Conservation (phyloP, 495 filamentous ascomycete species). For the Astrocystis sublimbata region DNA sequence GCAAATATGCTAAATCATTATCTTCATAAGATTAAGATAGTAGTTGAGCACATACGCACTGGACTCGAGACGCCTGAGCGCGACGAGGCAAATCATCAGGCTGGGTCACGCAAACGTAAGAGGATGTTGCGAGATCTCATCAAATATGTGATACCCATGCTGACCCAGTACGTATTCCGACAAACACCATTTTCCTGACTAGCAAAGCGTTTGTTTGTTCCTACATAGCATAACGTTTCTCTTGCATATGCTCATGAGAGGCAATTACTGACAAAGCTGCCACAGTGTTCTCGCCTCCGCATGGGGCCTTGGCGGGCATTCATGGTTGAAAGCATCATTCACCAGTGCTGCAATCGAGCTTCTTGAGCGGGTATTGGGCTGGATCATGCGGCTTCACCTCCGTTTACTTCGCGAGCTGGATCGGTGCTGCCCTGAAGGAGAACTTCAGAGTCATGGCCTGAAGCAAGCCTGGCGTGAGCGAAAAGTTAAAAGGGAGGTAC, state of each 20-base stretch:
- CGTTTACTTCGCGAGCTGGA: conserved; percentile 16
- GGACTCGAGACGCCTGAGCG: not conserved
- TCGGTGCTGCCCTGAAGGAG: not conserved
- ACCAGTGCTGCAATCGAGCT: conserved; percentile 25
- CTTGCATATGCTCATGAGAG: not conserved
- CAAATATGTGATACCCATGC: conserved; percentile 27
- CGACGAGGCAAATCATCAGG: conserved; percentile 10
- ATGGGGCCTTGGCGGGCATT: conserved; percentile 25
- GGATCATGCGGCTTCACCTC: conserved; percentile 24
- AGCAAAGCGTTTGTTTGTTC: not conserved
- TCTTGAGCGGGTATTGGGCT: conserved; percentile 22
- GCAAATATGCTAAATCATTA: conserved; percentile 25
- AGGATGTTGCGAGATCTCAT: conserved; percentile 18
- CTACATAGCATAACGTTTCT: too few relatives aligned
- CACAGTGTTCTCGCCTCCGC: conserved; percentile 19
- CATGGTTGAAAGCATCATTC: conserved; percentile 18
- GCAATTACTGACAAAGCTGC: not conserved
- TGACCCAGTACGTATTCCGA: conserved; percentile 19
- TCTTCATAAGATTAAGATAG: conserved; percentile 24
- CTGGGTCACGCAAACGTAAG: conserved; percentile 12
- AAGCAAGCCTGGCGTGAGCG: not conserved
- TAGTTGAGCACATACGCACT: conserved; percentile 23
- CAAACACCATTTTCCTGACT: not conserved
- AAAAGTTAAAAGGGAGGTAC: conserved; percentile 19
- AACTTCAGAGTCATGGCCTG: not conserved